phyloP scores from a whole-genome alignment of 1,284 basidiomycete species.

The Pseudozyma pruni region DNA sequence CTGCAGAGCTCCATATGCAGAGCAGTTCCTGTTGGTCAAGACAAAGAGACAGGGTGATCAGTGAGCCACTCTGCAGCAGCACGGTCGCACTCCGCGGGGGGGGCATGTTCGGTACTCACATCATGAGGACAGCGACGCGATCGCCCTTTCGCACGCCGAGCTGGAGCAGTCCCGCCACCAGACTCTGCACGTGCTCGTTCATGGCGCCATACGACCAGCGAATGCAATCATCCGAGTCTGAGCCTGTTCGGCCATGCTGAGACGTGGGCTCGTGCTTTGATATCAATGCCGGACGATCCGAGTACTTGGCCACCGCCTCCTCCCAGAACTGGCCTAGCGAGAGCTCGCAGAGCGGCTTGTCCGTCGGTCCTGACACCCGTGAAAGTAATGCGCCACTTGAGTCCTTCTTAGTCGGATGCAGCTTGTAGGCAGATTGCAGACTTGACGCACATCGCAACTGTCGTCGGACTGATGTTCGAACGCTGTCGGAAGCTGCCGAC shows the following conservation, averaged over 20 bases:
- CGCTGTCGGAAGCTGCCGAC: background rate
- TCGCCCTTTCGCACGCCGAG: conserved; percentile 82
- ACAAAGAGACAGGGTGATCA: background rate
- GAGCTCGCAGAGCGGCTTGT: conserved; percentile 74
- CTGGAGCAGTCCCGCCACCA: conserved; percentile 75
- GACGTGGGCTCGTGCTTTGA: conserved; percentile 74
- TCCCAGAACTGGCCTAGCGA: conserved; percentile 78
- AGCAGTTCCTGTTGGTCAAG: conserved; percentile 64
- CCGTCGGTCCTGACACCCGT: conserved; percentile 71
- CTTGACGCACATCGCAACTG: conserved; percentile 14
- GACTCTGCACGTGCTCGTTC: conserved; percentile 75
- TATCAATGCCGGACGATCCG: conserved; percentile 75
- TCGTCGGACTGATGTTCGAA: background rate
- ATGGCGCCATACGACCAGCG: conserved; percentile 82
- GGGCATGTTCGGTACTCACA: conserved; percentile 11
- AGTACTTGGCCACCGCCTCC: conserved; percentile 73
- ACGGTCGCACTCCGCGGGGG: background rate
- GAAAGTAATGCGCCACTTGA: conserved; percentile 34
- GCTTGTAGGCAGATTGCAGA: conserved; percentile 11
- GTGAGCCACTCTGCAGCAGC: too few species aligned
- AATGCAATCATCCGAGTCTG: conserved; percentile 70
- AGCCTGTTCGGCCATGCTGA: conserved; percentile 71
- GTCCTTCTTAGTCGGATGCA: conserved; percentile 28
- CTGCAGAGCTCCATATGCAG: conserved; percentile 81
- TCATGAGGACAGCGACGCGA: conserved; percentile 83